These are phyloP conservation scores for Sicyos edulis DNA, from an alignment of 306 rosid species.

Conservation along the genomic window DNA sequence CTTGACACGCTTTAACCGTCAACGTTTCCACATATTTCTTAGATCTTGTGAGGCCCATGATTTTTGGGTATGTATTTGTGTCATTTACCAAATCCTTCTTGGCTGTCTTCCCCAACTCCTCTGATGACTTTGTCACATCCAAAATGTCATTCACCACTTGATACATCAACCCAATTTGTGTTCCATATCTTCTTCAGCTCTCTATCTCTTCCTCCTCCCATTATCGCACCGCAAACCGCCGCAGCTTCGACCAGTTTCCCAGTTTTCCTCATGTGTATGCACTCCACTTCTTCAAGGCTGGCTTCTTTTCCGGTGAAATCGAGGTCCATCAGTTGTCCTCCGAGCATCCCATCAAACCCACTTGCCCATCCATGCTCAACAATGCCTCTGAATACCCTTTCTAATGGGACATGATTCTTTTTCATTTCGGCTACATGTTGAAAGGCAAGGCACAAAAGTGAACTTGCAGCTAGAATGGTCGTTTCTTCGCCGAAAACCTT, in stretches of 20 bases:
- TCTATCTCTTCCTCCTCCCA: background rate
- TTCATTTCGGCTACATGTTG: background rate
- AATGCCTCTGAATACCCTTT: background rate
- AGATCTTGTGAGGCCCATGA: background rate
- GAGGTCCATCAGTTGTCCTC: background rate
- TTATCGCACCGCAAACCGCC: background rate
- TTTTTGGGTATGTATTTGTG: background rate
- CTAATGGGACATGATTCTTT: background rate
- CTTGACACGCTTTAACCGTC: background rate
- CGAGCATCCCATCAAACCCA: background rate
- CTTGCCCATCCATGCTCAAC: background rate
- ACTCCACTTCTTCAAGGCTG: background rate
- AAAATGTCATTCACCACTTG: background rate
- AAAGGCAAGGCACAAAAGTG: background rate
- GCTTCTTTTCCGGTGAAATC: background rate
- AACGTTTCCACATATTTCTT: background rate
- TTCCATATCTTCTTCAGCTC: background rate
- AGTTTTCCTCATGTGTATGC: background rate
- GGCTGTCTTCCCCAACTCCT: background rate
- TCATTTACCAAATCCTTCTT: background rate
- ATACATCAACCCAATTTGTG: background rate
- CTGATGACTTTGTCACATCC: background rate
- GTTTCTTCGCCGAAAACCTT: conserved; percentile 1
- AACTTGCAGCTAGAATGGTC: background rate
- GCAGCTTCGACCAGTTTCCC: background rate